These are phyloP conservation scores for Rhynchospora pubera DNA, from an alignment of 176 grass and related monocot species.

Conservation along the genomic window DNA sequence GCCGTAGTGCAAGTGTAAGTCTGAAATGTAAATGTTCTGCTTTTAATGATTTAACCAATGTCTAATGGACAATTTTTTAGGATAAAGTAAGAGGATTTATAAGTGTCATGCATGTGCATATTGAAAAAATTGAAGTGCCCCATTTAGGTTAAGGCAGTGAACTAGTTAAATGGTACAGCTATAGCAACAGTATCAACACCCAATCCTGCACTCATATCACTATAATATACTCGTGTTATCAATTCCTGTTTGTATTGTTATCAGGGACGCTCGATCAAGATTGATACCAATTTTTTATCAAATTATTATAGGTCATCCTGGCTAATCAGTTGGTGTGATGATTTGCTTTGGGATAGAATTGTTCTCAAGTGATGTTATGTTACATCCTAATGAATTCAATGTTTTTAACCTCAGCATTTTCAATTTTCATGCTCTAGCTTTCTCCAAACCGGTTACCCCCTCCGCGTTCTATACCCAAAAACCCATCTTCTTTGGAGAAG, in stretches of 20 bases:
- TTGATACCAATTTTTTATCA: neutral
- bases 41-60: neutral
- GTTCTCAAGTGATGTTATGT: neutral
- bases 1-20: constrained; percentile 51
- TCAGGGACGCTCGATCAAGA: neutral
- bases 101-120: neutral
- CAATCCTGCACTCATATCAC: neutral
- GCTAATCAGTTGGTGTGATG: neutral
- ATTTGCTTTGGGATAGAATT: neutral
- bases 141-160: neutral
- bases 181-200: neutral
- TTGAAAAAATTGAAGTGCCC: neutral
- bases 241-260: neutral
- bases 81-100: neutral
- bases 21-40: neutral
- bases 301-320: neutral
- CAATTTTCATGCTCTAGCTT: constrained; percentile 26
- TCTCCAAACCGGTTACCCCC: constrained; percentile 42
- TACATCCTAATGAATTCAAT: neutral
- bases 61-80: neutral
- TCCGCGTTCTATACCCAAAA: constrained; percentile 13
- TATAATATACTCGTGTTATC: neutral
- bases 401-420: neutral
- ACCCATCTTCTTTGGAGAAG: constrained; percentile 19
- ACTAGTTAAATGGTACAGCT: neutral